Evolutionary conservation across 2,329 filamentous ascomycete species (phyloP).

Genomic region (Taxawa tesnikishii): DNA sequence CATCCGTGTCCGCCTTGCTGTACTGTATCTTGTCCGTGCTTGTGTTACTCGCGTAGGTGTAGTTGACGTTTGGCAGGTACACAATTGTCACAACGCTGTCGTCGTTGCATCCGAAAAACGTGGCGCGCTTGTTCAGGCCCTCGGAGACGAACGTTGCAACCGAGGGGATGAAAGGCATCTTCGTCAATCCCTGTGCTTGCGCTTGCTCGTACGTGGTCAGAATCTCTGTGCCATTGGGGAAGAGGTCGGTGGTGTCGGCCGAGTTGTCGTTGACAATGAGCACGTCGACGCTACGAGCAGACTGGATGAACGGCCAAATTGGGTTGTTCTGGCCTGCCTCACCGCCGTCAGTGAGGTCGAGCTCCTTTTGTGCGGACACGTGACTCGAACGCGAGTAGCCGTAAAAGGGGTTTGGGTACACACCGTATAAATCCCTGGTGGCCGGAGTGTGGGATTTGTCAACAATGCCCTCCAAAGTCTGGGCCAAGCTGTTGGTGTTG

Average conservation of each 20-base stretch:
- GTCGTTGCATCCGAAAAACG: conserved; percentile 51
- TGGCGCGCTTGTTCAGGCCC: conserved; percentile 46
- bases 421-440: conserved; percentile 30
- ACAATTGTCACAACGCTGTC: conserved; percentile 20
- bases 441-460: conserved; percentile 14
- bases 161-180: conserved; percentile 48
- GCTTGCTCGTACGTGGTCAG: conserved; percentile 46
- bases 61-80: conserved; percentile 33
- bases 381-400: conserved; percentile 33
- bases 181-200: conserved; percentile 35
- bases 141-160: conserved; percentile 44
- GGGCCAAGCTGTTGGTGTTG: conserved; percentile 12
- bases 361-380: conserved; percentile 21
- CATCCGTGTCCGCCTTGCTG: conserved; percentile 20
- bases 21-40: conserved; percentile 24
- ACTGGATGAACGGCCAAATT: conserved; percentile 39
- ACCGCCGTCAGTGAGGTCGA: conserved; percentile 41
- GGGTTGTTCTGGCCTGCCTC: conserved; percentile 39
- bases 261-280: conserved; percentile 54
- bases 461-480: conserved; percentile 19
- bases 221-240: conserved; percentile 50
- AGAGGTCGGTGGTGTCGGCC: conserved; percentile 45
- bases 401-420: conserved; percentile 51
- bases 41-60: conserved; percentile 21
- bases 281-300: conserved; percentile 44